Evolutionary conservation across 179 eudicot species (phyloP).

Genomic region (Vitellaria paradoxa): DNA sequence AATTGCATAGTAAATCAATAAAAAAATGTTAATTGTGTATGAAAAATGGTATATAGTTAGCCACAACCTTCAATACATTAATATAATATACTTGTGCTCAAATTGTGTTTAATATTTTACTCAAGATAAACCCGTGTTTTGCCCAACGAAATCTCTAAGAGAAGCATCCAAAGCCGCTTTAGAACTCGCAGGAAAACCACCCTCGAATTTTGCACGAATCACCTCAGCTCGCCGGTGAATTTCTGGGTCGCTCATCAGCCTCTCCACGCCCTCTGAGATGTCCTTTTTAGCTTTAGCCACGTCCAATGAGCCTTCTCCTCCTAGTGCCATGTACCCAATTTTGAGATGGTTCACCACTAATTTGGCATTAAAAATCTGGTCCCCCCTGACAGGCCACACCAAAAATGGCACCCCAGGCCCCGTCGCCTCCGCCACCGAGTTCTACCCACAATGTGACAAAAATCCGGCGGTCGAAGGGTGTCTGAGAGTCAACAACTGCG

Average conservation of each 20-base stretch:
- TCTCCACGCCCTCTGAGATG: slow-evolving; percentile 22
- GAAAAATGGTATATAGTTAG: no score
- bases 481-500: slow-evolving; percentile 53
- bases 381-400: slow-evolving; percentile 66
- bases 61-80: no score
- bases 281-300: slow-evolving; percentile 18
- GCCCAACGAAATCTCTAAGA: slow-evolving; percentile 8
- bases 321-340: slow-evolving; percentile 21
- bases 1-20: no score
- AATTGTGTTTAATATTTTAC: not conserved
- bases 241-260: slow-evolving; percentile 27
- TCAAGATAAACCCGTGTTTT: not conserved
- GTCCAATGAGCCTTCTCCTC: slow-evolving; percentile 5
- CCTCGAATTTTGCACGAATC: slow-evolving; percentile 10
- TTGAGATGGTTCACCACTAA: slow-evolving; percentile 26
- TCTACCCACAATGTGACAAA: slow-evolving; percentile 56
- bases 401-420: slow-evolving; percentile 43
- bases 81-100: no score
- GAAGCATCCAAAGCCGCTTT: slow-evolving; percentile 29
- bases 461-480: slow-evolving; percentile 57
- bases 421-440: slow-evolving; percentile 45
- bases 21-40: no score
- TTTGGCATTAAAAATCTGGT: slow-evolving; percentile 46
- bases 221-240: slow-evolving; percentile 19
- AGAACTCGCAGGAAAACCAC: slow-evolving; percentile 32